phyloP scores from a whole-genome alignment of 2,329 filamentous ascomycete genomes.

The Arthroderma sp. region DNA sequence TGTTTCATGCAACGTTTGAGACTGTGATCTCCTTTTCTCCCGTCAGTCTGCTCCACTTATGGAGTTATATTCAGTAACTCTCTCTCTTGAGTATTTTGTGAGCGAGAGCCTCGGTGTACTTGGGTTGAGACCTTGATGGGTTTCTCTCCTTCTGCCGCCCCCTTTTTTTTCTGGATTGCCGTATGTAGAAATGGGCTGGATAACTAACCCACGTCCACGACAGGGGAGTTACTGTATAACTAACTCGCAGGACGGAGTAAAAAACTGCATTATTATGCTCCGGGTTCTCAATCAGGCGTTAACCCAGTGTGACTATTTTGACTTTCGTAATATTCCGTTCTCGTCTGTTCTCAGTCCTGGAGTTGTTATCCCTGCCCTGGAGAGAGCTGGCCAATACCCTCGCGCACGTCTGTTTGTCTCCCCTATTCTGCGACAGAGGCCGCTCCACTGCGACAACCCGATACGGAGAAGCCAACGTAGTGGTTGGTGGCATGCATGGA shows the following conservation, averaged over 20 bases:
- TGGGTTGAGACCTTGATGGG: not conserved
- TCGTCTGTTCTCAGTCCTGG: not conserved
- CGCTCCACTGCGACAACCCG: not conserved
- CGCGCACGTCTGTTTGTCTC: not conserved
- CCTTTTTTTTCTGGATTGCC: too few relatives aligned
- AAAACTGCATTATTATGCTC: not conserved
- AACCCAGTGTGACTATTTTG: not conserved
- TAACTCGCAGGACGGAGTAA: not conserved
- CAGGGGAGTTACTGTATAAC: not conserved
- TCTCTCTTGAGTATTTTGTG: too few relatives aligned
- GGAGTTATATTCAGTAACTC: too few relatives aligned
- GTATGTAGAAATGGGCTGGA: too few relatives aligned
- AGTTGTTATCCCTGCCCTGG: not conserved
- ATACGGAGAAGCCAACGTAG: not conserved
- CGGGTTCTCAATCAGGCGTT: not conserved
- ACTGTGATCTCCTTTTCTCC: not conserved
- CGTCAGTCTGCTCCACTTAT: not conserved
- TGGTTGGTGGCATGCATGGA: not conserved
- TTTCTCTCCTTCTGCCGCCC: too few relatives aligned
- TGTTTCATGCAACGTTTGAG: constrained; percentile 4
- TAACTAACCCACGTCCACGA: not conserved
- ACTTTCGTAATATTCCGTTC: constrained; percentile 3
- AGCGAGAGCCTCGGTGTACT: too few relatives aligned
- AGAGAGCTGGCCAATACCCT: not conserved
- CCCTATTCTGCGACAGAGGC: not conserved